phyloP scores from a whole-genome alignment of 2,329 filamentous ascomycete genomes.

The Fusarium buharicum region DNA sequence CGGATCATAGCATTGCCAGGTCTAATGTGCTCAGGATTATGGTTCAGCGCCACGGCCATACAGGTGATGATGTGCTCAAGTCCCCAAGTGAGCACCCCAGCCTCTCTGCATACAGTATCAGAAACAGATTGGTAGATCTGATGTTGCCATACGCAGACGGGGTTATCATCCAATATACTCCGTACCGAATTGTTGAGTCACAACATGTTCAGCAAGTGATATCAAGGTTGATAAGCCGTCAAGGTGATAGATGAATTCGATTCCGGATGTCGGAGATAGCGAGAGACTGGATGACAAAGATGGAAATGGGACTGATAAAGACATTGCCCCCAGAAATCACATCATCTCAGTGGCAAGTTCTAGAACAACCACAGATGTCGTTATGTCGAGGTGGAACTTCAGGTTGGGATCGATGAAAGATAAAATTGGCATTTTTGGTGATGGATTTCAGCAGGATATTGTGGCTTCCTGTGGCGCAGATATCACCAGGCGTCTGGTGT shows the following conservation, averaged over 20 bases:
- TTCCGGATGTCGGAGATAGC: conserved; percentile 38
- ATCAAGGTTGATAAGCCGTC: conserved; percentile 15
- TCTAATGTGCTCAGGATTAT: conserved; percentile 26
- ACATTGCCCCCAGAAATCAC: conserved; percentile 24
- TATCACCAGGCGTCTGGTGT: no score
- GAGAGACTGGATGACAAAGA: conserved; percentile 27
- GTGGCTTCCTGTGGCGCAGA: conserved; percentile 31
- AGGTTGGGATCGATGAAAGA: conserved; percentile 6
- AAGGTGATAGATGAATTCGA: conserved; percentile 18
- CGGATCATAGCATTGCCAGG: conserved; percentile 13
- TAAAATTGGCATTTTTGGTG: background rate
- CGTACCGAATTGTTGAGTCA: conserved; percentile 15
- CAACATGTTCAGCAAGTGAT: conserved; percentile 1
- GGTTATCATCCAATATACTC: background rate
- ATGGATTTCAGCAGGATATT: background rate
- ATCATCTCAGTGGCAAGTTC: conserved; percentile 26
- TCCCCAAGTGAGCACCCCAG: conserved; percentile 33
- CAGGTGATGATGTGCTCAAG: conserved; percentile 40
- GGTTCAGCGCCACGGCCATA: conserved; percentile 26
- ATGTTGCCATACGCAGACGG: conserved; percentile 5
- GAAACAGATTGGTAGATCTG: background rate
- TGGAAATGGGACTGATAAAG: conserved; percentile 1
- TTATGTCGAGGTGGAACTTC: background rate
- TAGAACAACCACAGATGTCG: conserved; percentile 2
- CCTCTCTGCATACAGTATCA: conserved; percentile 15